phyloP scores from a whole-genome alignment of 371 early-diverging fungal species.

The Saksenaea vasiformis region DNA sequence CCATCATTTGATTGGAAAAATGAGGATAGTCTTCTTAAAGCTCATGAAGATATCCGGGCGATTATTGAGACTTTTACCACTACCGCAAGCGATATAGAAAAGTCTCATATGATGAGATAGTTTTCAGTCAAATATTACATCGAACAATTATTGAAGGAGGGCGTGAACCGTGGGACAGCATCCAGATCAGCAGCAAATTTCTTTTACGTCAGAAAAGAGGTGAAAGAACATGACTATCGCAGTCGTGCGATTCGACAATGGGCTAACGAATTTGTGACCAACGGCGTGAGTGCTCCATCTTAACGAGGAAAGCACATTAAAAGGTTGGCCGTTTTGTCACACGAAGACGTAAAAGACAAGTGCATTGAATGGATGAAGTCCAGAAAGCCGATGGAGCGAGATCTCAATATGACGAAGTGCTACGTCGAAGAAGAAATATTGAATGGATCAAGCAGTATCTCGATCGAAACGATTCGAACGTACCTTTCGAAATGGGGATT shows the following conservation, averaged over 20 bases:
- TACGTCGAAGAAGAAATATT: not conserved
- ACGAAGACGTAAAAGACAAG: constrained; percentile 2
- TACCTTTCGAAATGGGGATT: constrained; percentile 12
- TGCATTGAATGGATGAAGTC: not conserved
- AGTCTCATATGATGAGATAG: not conserved
- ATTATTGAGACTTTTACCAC: not conserved
- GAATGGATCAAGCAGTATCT: not conserved
- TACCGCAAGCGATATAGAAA: not conserved
- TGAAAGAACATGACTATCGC: not conserved
- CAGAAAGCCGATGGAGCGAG: no score
- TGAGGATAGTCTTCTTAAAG: not conserved
- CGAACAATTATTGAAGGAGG: not conserved
- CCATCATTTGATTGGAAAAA: not conserved
- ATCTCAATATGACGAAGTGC: not conserved
- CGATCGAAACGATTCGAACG: not conserved
- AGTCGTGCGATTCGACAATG: not conserved
- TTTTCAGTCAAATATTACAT: not conserved
- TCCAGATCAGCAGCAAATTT: not conserved
- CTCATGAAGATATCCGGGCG: not conserved
- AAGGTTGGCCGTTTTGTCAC: not conserved
- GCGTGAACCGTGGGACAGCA: not conserved
- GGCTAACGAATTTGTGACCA: constrained; percentile 5
- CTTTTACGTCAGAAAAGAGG: not conserved
- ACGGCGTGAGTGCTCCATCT: not conserved
- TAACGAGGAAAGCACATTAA: constrained; percentile 1